Percentiles rank a stretch among this genome's conserved stretches.
phyloP scores from a whole-genome alignment of 257 asterid species.

The Asclepias syriaca region DNA sequence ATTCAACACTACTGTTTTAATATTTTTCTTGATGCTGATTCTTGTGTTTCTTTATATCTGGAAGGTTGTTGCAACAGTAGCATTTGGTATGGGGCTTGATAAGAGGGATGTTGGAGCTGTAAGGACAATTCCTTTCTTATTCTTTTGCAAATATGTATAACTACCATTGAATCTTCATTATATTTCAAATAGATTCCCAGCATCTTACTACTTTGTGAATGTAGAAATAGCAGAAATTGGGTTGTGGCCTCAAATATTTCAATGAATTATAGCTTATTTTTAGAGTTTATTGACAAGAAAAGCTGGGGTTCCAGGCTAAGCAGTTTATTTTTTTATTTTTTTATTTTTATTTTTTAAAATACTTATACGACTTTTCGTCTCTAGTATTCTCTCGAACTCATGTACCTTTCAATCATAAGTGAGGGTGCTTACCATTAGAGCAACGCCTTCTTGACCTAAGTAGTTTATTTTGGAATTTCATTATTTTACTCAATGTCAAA shows the following conservation, averaged over 20 bases:
- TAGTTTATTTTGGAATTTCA: background rate
- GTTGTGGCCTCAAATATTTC: background rate
- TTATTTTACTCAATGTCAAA: background rate
- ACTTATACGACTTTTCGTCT: too few species aligned
- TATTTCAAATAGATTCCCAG: background rate
- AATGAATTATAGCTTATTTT: background rate
- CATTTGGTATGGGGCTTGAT: slow-evolving; percentile 99
- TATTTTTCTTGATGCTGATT: background rate
- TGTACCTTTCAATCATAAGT: too few species aligned
- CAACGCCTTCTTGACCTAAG: too few species aligned
- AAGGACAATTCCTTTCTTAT: slow-evolving; percentile 32
- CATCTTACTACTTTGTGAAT: background rate
- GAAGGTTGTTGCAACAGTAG: slow-evolving; percentile 98
- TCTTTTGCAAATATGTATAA: background rate
- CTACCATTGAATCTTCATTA: background rate
- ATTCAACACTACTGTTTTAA: slow-evolving; percentile 2
- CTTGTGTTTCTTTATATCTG: slow-evolving; percentile 25
- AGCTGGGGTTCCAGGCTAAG: background rate
- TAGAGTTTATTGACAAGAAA: background rate
- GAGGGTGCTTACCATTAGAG: too few species aligned
- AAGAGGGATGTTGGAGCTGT: slow-evolving; percentile 97
- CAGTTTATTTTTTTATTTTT: background rate
- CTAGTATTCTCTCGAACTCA: too few species aligned
- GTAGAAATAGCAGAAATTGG: background rate
- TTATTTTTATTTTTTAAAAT: too few species aligned